Evolutionary conservation across 2,329 filamentous ascomycete genomes (phyloP), one percentile per base, ranked within the genome.

Genomic region (Arthrobotrys megalospora): DNA sequence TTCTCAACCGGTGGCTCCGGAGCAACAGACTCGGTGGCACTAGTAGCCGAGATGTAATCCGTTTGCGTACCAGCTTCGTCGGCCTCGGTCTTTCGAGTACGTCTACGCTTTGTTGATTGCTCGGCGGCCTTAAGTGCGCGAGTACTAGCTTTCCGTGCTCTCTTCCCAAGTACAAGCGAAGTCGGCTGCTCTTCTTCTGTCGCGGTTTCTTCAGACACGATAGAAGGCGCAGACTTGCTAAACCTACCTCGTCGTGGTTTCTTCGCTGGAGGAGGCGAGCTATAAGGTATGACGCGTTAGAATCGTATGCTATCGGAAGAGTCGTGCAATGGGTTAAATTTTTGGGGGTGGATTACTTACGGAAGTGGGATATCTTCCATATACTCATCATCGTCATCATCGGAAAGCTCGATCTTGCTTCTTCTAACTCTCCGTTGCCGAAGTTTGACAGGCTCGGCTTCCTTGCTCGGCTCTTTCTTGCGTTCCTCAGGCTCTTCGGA

Each of bases 91-190:
- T 62, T 71, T 8, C 73, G 73, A 58, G 73, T 71, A 19, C 72
- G 58, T 5, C 72, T 68, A 16, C 72, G 72, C 65, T 76, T 76
- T n/a, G 65, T 50, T 10, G 68, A 65, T 24, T 76, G 72, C 72
- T 76, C 72, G 72, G 72, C 72, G 11, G 64, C 53, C 72, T 76
- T 76, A 76, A 76, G 70, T n/a, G 72, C 72, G 3, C 72, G 72
- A 76, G 72, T 65, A 8, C 65, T 70, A 14, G 72, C 72, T 52
- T 76, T 76, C 12, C 72, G 72, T 24, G 72, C 68, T n/a, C 72
- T 60, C 36, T 76, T 76, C 16, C 72, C 72, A 11, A 76, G 53
- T 19, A 65, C 65, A 21, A 45, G 19, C 3, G 34, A 12, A 2
- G 48, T 48, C 19, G 41, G 45, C 47, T 50, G 65, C n/a, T 76